phyloP scores from a whole-genome alignment of 2,329 filamentous ascomycete genomes.

The Thielaviopsis euricoi region DNA sequence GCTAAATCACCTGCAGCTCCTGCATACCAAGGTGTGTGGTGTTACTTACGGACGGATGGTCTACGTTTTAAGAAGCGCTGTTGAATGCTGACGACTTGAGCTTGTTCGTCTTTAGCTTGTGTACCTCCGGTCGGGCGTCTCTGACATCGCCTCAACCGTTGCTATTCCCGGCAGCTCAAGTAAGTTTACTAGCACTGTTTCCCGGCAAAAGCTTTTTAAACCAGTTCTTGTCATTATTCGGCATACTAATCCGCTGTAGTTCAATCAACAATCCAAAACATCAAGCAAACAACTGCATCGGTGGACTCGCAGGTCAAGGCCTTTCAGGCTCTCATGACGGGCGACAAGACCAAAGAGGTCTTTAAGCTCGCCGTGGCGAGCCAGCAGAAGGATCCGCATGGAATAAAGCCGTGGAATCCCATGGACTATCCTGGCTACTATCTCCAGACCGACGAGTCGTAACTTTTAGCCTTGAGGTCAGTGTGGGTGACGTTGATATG shows the following conservation, averaged over 20 bases:
- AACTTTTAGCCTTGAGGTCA: not conserved
- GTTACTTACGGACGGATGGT: not conserved
- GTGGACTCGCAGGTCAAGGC: constrained; percentile 23
- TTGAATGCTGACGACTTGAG: not conserved
- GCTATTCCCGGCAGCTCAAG: constrained; percentile 3
- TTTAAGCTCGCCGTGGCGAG: constrained; percentile 37
- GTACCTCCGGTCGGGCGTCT: constrained; percentile 11
- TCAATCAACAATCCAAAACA: constrained; percentile 28
- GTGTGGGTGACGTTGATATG: not conserved
- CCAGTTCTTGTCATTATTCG: too few relatives aligned
- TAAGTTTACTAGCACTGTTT: not conserved
- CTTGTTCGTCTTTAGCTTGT: constrained; percentile 3
- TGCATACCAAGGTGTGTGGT: constrained; percentile 10
- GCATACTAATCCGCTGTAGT: constrained; percentile 17
- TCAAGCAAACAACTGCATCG: constrained; percentile 1
- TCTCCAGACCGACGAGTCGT: constrained; percentile 3
- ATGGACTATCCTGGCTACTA: constrained; percentile 44
- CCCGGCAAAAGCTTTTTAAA: not conserved
- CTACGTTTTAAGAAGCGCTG: not conserved
- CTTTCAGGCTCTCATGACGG: constrained; percentile 30
- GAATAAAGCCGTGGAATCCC: constrained; percentile 42
- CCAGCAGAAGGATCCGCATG: constrained; percentile 34
- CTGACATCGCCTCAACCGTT: constrained; percentile 9
- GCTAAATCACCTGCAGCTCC: constrained; percentile 10
- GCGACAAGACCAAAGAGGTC: constrained; percentile 30